Evolutionary conservation across 2,329 filamentous ascomycete species (phyloP).

Genomic region (Calonectria honghensis): DNA sequence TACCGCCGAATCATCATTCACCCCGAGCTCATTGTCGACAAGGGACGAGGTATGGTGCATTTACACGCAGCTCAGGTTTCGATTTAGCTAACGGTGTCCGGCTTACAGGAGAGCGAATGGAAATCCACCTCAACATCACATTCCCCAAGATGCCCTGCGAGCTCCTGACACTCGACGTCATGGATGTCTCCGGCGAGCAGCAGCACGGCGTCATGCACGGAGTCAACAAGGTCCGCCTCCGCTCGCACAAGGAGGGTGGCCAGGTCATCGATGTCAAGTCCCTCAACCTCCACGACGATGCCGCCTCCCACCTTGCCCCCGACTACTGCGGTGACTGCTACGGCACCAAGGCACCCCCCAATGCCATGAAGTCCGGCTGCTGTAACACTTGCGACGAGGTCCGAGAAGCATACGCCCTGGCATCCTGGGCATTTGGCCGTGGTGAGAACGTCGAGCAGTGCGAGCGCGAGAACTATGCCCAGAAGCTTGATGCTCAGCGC

Average conservation of each 20-base stretch:
- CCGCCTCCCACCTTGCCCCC: slow-evolving; percentile 87
- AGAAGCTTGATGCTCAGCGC: slow-evolving; percentile 90
- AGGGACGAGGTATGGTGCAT: slow-evolving; percentile 85
- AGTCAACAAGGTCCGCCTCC: slow-evolving; percentile 91
- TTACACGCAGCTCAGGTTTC: neutral
- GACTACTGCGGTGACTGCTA: slow-evolving; percentile 96
- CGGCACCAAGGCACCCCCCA: slow-evolving; percentile 84
- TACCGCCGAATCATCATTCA: slow-evolving; percentile 90
- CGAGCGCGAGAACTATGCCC: slow-evolving; percentile 92
- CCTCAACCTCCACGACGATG: slow-evolving; percentile 79
- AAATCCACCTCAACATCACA: slow-evolving; percentile 97
- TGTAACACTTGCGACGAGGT: slow-evolving; percentile 99
- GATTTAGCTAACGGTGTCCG: slow-evolving; percentile 49
- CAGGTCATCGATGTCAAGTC: slow-evolving; percentile 82
- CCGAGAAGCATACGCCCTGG: slow-evolving; percentile 91
- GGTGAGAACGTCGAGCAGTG: slow-evolving; percentile 97
- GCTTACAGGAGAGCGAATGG: slow-evolving; percentile 91
- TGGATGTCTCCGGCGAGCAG: slow-evolving; percentile 98
- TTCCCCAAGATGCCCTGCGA: slow-evolving; percentile 97
- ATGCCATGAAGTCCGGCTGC: slow-evolving; percentile 87
- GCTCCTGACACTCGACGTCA: slow-evolving; percentile 96
- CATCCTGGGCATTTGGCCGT: slow-evolving; percentile 94
- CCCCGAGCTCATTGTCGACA: slow-evolving; percentile 96
- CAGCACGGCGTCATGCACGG: slow-evolving; percentile 96
- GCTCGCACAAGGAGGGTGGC: slow-evolving; percentile 83